phyloP scores from a whole-genome alignment of 441 rosid species.

The Gossypium aridum region DNA sequence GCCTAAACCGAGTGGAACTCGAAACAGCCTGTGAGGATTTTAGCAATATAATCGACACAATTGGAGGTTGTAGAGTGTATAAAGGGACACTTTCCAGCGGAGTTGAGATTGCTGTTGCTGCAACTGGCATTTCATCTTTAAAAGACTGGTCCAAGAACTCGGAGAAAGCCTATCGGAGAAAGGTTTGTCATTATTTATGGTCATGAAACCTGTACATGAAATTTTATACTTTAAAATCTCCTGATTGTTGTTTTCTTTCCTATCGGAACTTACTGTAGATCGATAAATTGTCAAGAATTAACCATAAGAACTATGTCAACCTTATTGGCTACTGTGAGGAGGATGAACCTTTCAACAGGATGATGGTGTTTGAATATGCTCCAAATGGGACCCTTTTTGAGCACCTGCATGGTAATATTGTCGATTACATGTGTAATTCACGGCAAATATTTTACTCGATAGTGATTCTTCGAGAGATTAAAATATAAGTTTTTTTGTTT shows the following conservation, averaged over 20 bases:
- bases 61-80: constrained; percentile 41
- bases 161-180: constrained; percentile 55
- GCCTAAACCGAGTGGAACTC: constrained; percentile 71
- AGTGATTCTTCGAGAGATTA: constrained; percentile 7
- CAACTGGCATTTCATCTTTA: constrained; percentile 32
- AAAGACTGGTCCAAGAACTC: constrained; percentile 55
- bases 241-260: not conserved
- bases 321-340: constrained; percentile 88
- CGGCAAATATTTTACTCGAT: not conserved
- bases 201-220: not conserved
- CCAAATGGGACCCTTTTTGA: constrained; percentile 82
- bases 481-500: constrained; percentile 11
- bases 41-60: constrained; percentile 62
- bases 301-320: constrained; percentile 91
- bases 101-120: constrained; percentile 81
- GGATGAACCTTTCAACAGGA: constrained; percentile 75
- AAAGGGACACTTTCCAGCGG: constrained; percentile 91
- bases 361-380: constrained; percentile 96
- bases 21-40: constrained; percentile 94
- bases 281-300: constrained; percentile 60
- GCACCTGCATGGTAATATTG: constrained; percentile 68
- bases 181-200: constrained; percentile 30
- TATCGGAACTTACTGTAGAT: constrained; percentile 33
- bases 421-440: not conserved
- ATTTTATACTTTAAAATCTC: not conserved